Conservation (phyloP, 768 basidiomycete species). For the Rhodotorula paludigena region DNA sequence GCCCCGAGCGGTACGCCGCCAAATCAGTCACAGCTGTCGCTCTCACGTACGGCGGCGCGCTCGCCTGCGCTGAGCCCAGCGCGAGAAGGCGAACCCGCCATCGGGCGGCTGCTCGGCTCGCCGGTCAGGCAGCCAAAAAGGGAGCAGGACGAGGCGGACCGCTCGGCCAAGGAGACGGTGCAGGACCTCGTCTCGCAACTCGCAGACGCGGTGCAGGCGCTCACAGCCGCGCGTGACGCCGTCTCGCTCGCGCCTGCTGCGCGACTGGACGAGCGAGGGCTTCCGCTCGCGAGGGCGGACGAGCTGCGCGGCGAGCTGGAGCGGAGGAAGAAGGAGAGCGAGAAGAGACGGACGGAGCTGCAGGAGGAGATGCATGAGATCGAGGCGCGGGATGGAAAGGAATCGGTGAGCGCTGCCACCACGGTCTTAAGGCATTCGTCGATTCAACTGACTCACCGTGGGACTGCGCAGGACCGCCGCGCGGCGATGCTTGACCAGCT, state of each 20-base stretch:
- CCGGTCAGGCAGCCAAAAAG: too few species aligned
- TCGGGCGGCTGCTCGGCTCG: too few species aligned
- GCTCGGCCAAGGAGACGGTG: background rate
- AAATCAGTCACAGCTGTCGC: background rate
- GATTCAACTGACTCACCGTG: too few species aligned
- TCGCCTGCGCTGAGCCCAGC: too few species aligned
- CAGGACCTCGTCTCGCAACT: constrained; percentile 14
- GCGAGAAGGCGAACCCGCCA: too few species aligned
- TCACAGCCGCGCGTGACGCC: background rate
- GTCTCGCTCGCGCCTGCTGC: background rate
- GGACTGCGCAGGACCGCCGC: background rate
- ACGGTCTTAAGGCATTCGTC: too few species aligned
- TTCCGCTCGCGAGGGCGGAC: background rate
- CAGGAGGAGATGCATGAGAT: constrained; percentile 20
- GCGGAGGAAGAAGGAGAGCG: constrained; percentile 19
- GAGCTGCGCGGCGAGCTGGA: background rate
- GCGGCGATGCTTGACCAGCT: background rate
- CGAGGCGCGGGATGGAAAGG: background rate
- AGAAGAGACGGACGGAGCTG: background rate
- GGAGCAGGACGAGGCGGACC: background rate
- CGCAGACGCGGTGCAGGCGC: constrained; percentile 1
- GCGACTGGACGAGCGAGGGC: background rate
- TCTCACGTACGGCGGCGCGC: background rate
- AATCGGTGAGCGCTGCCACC: background rate
- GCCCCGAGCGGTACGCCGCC: background rate